Evolutionary conservation across 495 filamentous ascomycete species (phyloP).

Genomic region (Penicillium crystallinum): DNA sequence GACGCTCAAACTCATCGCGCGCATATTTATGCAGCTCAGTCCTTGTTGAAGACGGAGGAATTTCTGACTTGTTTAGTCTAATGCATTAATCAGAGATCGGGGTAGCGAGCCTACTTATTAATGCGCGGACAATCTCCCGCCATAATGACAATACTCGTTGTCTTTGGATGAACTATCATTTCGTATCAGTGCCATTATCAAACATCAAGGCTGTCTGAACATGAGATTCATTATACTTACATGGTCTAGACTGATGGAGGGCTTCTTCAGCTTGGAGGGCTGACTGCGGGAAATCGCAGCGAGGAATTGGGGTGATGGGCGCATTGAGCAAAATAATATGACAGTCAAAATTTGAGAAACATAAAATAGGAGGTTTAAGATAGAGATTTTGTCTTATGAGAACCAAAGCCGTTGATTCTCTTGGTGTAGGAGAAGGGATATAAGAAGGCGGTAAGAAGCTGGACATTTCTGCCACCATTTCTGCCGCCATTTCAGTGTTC

Average conservation of each 20-base stretch:
- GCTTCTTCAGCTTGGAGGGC: constrained; percentile 36
- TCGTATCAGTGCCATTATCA: constrained; percentile 4
- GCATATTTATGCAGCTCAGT: constrained; percentile 67
- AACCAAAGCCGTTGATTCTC: not conserved
- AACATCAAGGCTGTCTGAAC: not conserved
- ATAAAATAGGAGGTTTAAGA: not conserved
- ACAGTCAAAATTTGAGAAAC: not conserved
- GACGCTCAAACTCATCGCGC: constrained; percentile 69
- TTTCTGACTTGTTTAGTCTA: constrained; percentile 19
- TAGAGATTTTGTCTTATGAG: not conserved
- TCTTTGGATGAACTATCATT: constrained; percentile 38
- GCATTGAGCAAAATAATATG: constrained; percentile 23
- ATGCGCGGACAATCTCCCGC: constrained; percentile 36
- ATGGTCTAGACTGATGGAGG: constrained; percentile 38
- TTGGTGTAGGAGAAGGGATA: not conserved
- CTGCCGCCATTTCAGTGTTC: not conserved
- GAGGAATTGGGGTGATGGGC: constrained; percentile 21
- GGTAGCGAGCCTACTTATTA: constrained; percentile 28
- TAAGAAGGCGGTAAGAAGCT: not conserved
- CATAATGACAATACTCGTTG: constrained; percentile 36
- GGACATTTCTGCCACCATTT: constrained; percentile 1
- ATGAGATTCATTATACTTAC: constrained; percentile 18
- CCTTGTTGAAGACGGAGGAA: constrained; percentile 46
- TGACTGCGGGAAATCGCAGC: constrained; percentile 27
- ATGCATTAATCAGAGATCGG: not conserved